Base-by-base conservation (phyloP, 352 stramenopile species). In the Sclerospora graminicola region DNA sequence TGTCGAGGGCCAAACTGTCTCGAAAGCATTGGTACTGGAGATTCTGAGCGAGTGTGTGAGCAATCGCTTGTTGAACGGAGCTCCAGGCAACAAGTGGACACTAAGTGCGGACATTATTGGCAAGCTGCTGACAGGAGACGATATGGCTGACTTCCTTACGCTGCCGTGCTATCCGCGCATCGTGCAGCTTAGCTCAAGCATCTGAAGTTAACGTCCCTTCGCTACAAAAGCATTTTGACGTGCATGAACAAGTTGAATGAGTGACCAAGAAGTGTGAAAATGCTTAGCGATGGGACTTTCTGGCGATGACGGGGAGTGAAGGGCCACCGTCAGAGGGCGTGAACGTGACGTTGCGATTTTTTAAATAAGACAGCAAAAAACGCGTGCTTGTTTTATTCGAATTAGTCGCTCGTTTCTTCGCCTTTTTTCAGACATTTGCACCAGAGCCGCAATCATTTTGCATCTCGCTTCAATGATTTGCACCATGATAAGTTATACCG, bases 141-240 rank as follows among this genome's bases (percentile, higher is more conserved):
- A 80, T 34, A 86, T 90, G 69, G 73, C 77, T 29, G 75, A 90
- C 52, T 90, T 90, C 52, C 53, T 90, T 8, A 90, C 79, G 35
- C 60, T 88, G 41, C 73, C 76, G 43, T 88, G 75, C 69, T 90
- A 90, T 66, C 75, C 75, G 39, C 74, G 82, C 48, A 80, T 90
- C 39, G 71, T 87, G 53, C 57, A 84, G 66, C 46, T 88, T 30
- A 62, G 66, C 45, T 67, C 74, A 11, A 72, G 64, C 35, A 77
- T 86, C 35, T 86, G 72, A 86, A 72, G 64, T 50, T 68, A 52
- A 53, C 19, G 48, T 67, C 49, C 48, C 48, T 63, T 63, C 54
- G 58, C 45, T 63, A 37, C 45, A 43, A 54, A 21, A 36, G 24
- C 38, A 57, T 61, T 38, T 45, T 53, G 51, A 24, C 44, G 45